These are phyloP conservation scores for Aspergillus ostianus DNA, from an alignment of 495 filamentous ascomycete genomes.

Conservation along the genomic window DNA sequence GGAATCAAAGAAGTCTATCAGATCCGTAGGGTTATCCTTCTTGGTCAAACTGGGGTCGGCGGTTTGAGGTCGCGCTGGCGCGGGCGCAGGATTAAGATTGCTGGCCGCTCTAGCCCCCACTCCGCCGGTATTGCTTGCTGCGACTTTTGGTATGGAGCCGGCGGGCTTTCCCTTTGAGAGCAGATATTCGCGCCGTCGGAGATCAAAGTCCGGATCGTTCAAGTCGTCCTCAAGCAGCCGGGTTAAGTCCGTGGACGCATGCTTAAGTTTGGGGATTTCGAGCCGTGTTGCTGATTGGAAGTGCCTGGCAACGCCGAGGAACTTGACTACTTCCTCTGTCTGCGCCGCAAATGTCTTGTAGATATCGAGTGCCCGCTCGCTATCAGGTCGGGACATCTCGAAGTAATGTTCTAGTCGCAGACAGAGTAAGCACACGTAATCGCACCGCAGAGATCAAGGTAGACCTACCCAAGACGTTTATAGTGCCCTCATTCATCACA, in stretches of 20 bases:
- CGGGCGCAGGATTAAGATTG: constrained; percentile 17
- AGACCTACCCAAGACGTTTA: constrained; percentile 86
- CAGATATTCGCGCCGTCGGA: constrained; percentile 87
- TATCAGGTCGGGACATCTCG: constrained; percentile 94
- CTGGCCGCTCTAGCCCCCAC: constrained; percentile 23
- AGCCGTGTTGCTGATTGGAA: constrained; percentile 89
- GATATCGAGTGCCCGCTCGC: constrained; percentile 85
- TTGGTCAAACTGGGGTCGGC: constrained; percentile 19
- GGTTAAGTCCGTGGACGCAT: constrained; percentile 88
- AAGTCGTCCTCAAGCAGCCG: constrained; percentile 92
- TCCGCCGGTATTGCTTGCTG: constrained; percentile 21
- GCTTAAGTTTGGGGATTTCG: constrained; percentile 95
- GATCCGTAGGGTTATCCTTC: constrained; percentile 67
- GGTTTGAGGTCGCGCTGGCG: constrained; percentile 24
- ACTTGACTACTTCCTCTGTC: constrained; percentile 89
- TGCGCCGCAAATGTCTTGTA: constrained; percentile 92
- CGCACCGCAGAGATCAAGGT: not conserved
- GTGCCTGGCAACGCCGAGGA: constrained; percentile 79
- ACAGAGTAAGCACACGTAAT: not conserved
- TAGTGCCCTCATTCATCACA: constrained; percentile 95
- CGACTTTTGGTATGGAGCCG: constrained; percentile 16
- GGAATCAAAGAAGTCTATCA: constrained; percentile 98
- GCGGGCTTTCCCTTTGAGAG: constrained; percentile 68
- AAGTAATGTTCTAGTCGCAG: constrained; percentile 80
- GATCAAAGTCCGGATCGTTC: constrained; percentile 93